phyloP scores from a whole-genome alignment of 1,139 yeast species.

The Yamadazyma diospyri region DNA sequence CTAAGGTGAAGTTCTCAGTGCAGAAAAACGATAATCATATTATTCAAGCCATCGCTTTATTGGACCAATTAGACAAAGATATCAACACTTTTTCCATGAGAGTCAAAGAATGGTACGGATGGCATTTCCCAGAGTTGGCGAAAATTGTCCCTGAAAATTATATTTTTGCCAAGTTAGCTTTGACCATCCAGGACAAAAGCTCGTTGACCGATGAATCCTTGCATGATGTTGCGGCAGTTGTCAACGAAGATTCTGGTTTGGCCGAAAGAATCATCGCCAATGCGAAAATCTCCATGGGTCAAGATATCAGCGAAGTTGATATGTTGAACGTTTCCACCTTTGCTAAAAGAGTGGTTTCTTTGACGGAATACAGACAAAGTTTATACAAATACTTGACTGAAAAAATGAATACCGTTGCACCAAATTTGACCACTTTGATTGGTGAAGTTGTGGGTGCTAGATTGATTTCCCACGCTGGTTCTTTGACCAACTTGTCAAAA shows the following conservation, averaged over 20 bases:
- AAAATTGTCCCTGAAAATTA: slow-evolving; percentile 94
- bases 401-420: slow-evolving; percentile 98
- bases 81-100: slow-evolving; percentile 98
- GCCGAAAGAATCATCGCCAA: slow-evolving; percentile 85
- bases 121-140: slow-evolving; percentile 99
- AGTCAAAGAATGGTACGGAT: slow-evolving; percentile 98
- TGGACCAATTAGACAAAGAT: slow-evolving; percentile 96
- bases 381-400: slow-evolving; percentile 83
- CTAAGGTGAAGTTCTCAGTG: slow-evolving; percentile 96
- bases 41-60: slow-evolving; percentile 95
- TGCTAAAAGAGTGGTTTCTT: slow-evolving; percentile 93
- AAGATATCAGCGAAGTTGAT: slow-evolving; percentile 88
- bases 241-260: slow-evolving; percentile 89
- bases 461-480: slow-evolving; percentile 96
- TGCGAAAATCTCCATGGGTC: slow-evolving; percentile 98
- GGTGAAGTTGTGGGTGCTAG: slow-evolving; percentile 99
- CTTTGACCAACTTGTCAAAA: slow-evolving; percentile 88
- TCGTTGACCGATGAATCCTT: slow-evolving; percentile 77
- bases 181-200: slow-evolving; percentile 83
- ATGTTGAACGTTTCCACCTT: slow-evolving; percentile 80
- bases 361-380: slow-evolving; percentile 92
- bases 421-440: slow-evolving; percentile 89
- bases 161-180: slow-evolving; percentile 77
- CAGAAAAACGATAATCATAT: slow-evolving; percentile 98
- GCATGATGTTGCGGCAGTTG: slow-evolving; percentile 84